Conservation (phyloP, 345 rosid genomes). For the Brassica carinata region DNA sequence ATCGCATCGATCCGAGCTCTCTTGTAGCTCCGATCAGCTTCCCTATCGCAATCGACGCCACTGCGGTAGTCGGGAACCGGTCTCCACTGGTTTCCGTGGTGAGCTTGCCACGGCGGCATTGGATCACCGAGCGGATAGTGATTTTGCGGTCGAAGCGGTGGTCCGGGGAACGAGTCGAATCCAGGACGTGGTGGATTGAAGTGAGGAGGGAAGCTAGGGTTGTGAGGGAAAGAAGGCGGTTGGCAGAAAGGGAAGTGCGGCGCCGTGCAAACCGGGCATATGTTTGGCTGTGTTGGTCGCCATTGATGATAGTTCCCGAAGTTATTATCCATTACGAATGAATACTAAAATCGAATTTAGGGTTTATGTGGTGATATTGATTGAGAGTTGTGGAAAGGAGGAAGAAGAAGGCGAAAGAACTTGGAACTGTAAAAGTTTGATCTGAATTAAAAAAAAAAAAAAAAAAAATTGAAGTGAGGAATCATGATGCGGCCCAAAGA, state of each 20-base stretch:
- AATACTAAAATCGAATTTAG: conserved; percentile 18
- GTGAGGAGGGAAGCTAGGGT: conserved; percentile 50
- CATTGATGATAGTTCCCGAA: conserved; percentile 46
- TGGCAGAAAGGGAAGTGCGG: conserved; percentile 84
- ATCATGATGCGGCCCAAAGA: background rate
- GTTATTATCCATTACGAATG: conserved; percentile 29
- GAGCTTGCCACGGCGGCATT: conserved; percentile 49
- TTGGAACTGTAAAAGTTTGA: background rate
- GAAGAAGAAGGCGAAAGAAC: conserved; percentile 7
- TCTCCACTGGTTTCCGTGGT: conserved; percentile 39
- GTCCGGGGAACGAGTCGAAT: conserved; percentile 47
- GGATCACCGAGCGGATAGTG: conserved; percentile 38
- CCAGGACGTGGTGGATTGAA: conserved; percentile 46
- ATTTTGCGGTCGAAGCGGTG: conserved; percentile 24
- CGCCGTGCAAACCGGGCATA: conserved; percentile 63
- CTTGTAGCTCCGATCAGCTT: conserved; percentile 63
- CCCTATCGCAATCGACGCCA: conserved; percentile 38
- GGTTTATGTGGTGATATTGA: conserved; percentile 18
- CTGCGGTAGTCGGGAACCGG: conserved; percentile 21
- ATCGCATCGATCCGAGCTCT: conserved; percentile 61
- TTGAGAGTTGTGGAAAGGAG: background rate
- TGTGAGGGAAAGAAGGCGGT: conserved; percentile 45
- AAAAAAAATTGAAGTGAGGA: background rate
- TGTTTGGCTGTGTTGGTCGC: conserved; percentile 55
- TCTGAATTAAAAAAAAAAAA: background rate